These are phyloP conservation scores for Tetrapisispora pingtungensis DNA, from an alignment of 805 yeast genomes.

Conservation along the genomic window DNA sequence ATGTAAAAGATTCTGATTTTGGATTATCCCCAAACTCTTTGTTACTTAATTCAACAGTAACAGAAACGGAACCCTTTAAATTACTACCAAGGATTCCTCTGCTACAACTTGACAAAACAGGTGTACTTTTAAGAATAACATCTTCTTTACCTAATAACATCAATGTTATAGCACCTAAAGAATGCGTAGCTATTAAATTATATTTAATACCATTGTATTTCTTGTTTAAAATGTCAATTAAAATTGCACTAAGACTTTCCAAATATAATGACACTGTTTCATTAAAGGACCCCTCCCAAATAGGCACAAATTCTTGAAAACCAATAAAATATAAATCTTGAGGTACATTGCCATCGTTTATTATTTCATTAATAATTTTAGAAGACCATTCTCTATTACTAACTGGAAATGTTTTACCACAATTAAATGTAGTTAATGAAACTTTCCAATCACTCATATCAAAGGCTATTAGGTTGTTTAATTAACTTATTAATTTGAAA, in stretches of 20 bases:
- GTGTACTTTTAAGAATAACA: constrained; percentile 20
- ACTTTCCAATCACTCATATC: constrained; percentile 12
- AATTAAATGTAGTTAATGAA: constrained; percentile 40
- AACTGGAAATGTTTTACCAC: constrained; percentile 39
- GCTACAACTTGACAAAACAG: constrained; percentile 25
- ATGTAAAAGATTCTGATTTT: constrained; percentile 35
- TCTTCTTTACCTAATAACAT: constrained; percentile 37
- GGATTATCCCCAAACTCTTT: constrained; percentile 13
- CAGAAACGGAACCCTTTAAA: constrained; percentile 65
- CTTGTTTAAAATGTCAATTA: constrained; percentile 29
- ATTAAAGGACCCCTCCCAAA: constrained; percentile 44
- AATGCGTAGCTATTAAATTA: constrained; percentile 34
- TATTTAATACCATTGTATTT: constrained; percentile 32
- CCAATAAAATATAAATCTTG: constrained; percentile 47
- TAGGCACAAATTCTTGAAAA: constrained; percentile 52
- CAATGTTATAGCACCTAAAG: constrained; percentile 50
- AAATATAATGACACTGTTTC: constrained; percentile 31
- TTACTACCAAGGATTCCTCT: constrained; percentile 54
- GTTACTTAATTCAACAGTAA: constrained; percentile 34
- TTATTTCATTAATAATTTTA: constrained; percentile 25
- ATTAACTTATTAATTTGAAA: no score
- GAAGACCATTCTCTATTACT: constrained; percentile 27
- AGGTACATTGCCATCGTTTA: constrained; percentile 21
- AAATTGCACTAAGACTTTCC: constrained; percentile 27
- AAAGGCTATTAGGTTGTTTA: background rate